Base-by-base conservation (phyloP, 306 rosid genomes). In the Prunus salicina region DNA sequence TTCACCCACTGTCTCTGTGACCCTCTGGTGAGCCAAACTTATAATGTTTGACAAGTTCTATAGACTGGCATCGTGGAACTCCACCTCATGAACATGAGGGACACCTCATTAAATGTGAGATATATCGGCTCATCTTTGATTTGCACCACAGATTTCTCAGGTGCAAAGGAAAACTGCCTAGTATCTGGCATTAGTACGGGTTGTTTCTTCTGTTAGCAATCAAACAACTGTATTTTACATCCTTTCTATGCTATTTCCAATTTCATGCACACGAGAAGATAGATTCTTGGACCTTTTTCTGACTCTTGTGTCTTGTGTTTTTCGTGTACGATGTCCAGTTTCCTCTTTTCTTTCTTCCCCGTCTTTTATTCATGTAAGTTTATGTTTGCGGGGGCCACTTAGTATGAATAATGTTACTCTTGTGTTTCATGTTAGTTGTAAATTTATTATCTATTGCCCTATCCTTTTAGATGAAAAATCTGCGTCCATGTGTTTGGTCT, bases 31-130 rank as follows among this genome's bases (percentile, higher is more conserved):
- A 46, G n/a, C 46, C 30, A 41, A 38, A 38, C 32, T 18, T 56
- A 38, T 27, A 47, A 74, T 20, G 62, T 73, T 73, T 73, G 70
- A 50, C 47, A 30, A 47, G 62, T 25, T 73, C 10, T 56, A 18
- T 46, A 27, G 52, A 14, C 69, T 65, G n/a, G 71, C 20, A 12
- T 43, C 4, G 51, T 20, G 15, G 2, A 52, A 45, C 74, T 45
- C 43, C 15, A n/a, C 73, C 69, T 45, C 30, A 25, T 8, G 64
- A 30, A 56, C 64, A 49, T 6, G 63, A 69, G 63, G 56, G 22
- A 38, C 56, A 50, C 45, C 65, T 71, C 72, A 27, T 64, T 20
- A 16, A 30, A 53, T 41, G 68, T 41, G 67, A 72, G 56, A 64
- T 18, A 55, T 15, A 32, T 78, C 47, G 18, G 22, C 67, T 57